Base-by-base conservation (phyloP, 345 rosid genomes). In the Populus deltoides region DNA sequence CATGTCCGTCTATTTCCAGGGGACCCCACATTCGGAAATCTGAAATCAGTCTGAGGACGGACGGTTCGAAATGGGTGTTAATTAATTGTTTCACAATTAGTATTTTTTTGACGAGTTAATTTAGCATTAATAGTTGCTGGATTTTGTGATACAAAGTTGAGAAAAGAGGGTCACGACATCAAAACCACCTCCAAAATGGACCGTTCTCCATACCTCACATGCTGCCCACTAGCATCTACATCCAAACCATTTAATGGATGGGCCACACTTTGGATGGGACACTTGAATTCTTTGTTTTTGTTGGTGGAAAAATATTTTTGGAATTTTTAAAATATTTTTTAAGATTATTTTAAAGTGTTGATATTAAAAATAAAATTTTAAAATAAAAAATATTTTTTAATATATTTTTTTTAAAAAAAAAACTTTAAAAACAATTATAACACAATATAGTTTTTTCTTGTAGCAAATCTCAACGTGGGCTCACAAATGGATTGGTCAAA, bases 201-300 rank as follows among this genome's bases (percentile, higher is more conserved):
- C 88, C 89, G 82, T 74, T 68, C 80, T 79, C 80, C 80, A 78
- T 75, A 31, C 83, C 25, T 79, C 91, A 86, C 91, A 84, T 89
- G 91, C 53, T 78, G 84, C 86, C 88, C 92, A 87, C 84, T 85
- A 82, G 80, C 84, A 84, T 84, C 85, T 69, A 82, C 85, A 78
- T 85, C 89, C 53, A 17, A 74, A 69, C 80, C 80, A 86, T 82
- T 89, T 68, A 86, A 75, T 87, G 83, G 85, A 81, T 29, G 85
- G 86, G 85, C 84, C 88, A 72, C 72, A 31, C 24, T 45, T 45
- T 66, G 49, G 87, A 84, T 83, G 86, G 83, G 89, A 88, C 86
- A 4, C 36, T 33, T 33, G 36, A 33, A 4, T 6, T 33, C 6
- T 3, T 33, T 33, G 35, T 33, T 0, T 33, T 33, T 33, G 6